phyloP scores from a whole-genome alignment of 2,329 filamentous ascomycete genomes.

The Orbilia quercus region DNA sequence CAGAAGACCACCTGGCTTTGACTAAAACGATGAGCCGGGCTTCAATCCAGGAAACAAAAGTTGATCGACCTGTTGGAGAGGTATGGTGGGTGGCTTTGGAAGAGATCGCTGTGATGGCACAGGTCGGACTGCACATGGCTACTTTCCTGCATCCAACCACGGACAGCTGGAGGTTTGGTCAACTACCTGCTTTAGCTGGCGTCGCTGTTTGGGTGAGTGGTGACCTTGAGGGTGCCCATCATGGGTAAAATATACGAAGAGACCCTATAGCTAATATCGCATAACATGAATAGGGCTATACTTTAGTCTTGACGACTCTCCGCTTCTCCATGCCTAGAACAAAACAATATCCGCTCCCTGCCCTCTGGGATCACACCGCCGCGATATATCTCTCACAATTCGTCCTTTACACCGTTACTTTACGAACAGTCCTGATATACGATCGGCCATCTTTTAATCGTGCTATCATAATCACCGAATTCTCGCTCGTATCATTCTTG shows the following conservation, averaged over 20 bases:
- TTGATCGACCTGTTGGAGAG: constrained; percentile 81
- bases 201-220: constrained; percentile 75
- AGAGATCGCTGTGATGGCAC: constrained; percentile 76
- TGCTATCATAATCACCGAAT: constrained; percentile 77
- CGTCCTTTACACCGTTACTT: constrained; percentile 78
- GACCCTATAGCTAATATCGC: not conserved
- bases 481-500: constrained; percentile 78
- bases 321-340: constrained; percentile 73
- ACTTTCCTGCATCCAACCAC: constrained; percentile 70
- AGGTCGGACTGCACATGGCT: constrained; percentile 76
- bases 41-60: constrained; percentile 70
- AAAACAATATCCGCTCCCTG: constrained; percentile 73
- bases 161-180: constrained; percentile 68
- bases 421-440: constrained; percentile 86
- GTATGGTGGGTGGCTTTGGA: constrained; percentile 77
- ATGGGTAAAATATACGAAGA: not conserved
- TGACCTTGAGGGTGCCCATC: not conserved
- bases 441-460: constrained; percentile 73
- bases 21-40: constrained; percentile 68
- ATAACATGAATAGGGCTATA: constrained; percentile 69
- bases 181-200: constrained; percentile 70
- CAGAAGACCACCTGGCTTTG: constrained; percentile 67
- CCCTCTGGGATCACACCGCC: constrained; percentile 93
- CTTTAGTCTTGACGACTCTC: constrained; percentile 76
- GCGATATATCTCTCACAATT: constrained; percentile 84